Percentiles rank a stretch among this genome's conserved stretches.
Conservation (phyloP, 306 rosid genomes). For the Purshia tridentata region DNA sequence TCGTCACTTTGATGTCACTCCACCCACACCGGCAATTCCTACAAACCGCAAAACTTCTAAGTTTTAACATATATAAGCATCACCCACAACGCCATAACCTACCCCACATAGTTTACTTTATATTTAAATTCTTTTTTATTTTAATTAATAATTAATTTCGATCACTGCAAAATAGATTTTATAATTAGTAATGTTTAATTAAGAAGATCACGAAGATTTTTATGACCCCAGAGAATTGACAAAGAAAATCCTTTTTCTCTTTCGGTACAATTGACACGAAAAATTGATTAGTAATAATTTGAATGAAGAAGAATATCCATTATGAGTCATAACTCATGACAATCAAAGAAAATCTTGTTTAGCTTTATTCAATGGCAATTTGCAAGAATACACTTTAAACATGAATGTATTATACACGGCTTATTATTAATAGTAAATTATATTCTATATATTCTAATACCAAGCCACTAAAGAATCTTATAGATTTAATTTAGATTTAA, state of each 20-base stretch:
- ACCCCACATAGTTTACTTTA: no score
- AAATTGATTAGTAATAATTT: no score
- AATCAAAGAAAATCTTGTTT: slow-evolving; percentile 15
- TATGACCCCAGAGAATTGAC: slow-evolving; percentile 14
- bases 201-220: not conserved
- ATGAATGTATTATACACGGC: not conserved
- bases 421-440: not conserved
- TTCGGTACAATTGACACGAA: no score
- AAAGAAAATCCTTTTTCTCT: not conserved
- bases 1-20: slow-evolving; percentile 19
- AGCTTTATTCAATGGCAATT: slow-evolving; percentile 1
- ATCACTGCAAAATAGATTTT: no score
- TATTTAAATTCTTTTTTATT: no score
- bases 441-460: no score
- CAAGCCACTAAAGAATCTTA: no score
- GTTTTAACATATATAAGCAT: slow-evolving; percentile 19
- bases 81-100: slow-evolving; percentile 8
- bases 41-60: slow-evolving; percentile 22
- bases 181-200: not conserved
- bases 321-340: not conserved
- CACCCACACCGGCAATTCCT: slow-evolving; percentile 25
- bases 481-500: no score
- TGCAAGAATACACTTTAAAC: slow-evolving; percentile 14
- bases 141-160: no score
- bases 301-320: slow-evolving; percentile 10